phyloP scores from a whole-genome alignment of 805 yeast species.

The Dipodascopsis tothii region DNA sequence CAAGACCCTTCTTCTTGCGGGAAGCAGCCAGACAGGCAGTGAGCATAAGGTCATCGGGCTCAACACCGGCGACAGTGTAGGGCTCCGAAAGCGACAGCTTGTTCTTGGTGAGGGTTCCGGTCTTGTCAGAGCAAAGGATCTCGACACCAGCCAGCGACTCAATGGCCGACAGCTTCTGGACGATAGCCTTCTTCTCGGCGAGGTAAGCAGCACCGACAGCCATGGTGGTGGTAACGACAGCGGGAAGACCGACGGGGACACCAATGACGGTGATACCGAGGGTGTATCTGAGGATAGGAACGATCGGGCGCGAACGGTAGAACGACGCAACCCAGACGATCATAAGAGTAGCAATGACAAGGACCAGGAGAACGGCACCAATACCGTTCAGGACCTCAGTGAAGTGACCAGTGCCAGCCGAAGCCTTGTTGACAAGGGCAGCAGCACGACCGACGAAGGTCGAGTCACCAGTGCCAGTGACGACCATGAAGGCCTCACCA shows the following conservation, averaged over 20 bases:
- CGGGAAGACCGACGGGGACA: slow-evolving; percentile 98
- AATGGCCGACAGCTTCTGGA: slow-evolving; percentile 91
- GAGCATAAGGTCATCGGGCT: slow-evolving; percentile 90
- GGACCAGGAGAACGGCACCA: slow-evolving; percentile 83
- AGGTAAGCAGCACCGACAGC: slow-evolving; percentile 99
- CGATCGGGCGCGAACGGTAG: slow-evolving; percentile 86
- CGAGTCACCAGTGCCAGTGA: slow-evolving; percentile 90
- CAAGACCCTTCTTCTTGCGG: slow-evolving; percentile 96
- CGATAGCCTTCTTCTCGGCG: slow-evolving; percentile 95
- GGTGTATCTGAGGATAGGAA: slow-evolving; percentile 81
- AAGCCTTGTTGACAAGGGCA: slow-evolving; percentile 88
- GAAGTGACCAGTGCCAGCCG: slow-evolving; percentile 90
- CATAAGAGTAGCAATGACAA: slow-evolving; percentile 79
- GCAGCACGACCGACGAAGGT: slow-evolving; percentile 97
- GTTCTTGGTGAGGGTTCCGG: slow-evolving; percentile 97
- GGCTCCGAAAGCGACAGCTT: slow-evolving; percentile 93
- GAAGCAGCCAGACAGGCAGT: slow-evolving; percentile 97
- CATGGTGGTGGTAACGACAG: slow-evolving; percentile 97
- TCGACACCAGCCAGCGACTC: slow-evolving; percentile 97
- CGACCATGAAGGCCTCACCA: slow-evolving; percentile 91
- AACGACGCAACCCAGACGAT: slow-evolving; percentile 89
- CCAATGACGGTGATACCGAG: slow-evolving; percentile 94
- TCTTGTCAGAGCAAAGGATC: slow-evolving; percentile 94
- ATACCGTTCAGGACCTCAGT: slow-evolving; percentile 97
- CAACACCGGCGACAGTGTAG: slow-evolving; percentile 95